Evolutionary conservation across 2,329 filamentous ascomycete genomes (phyloP), one percentile per base, ranked within the genome.

Genomic region (Fusarium agapanthi): DNA sequence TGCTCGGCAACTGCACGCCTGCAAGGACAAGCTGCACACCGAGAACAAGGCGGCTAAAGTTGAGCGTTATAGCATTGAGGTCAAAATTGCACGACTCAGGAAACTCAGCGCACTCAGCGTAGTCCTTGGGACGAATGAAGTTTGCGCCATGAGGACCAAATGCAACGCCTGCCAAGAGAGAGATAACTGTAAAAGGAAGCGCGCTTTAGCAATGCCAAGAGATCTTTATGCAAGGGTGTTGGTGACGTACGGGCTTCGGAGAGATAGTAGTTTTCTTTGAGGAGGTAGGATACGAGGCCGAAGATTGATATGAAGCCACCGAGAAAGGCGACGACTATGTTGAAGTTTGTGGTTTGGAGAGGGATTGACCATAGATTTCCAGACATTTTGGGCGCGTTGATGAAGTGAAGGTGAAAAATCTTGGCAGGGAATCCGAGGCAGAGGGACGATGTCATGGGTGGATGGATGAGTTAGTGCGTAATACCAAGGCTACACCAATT

Each of bases 221-320:
- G 60, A 56, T 28, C 18, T 28, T 44, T 15, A 18, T 61, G 35
- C 35, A 43, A 18, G 47, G 61, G 43, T 18, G 43, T 16, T 30
- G 35, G 28, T 89, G 24, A 61, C 92, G 80, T 85, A 95, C 94
- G 85, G 59, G 95, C 93, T 87, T 98, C 95, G 3, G 94, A 97
- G 2, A 98, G 87, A 80, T 97, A 97, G 79, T 93, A 95, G 65
- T 90, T 92, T 83, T 97, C 95, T 79, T 98, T 97, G 79, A 93
- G 87, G 24, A 97, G 87, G 79, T 95, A 97, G 2, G 94, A 97
- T 1, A 98, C 94, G 47, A 98, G 84, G 7, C 94, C 95, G 78
- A 97, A 98, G n/a, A 97, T 75, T 0, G 93, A 94, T 69, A 98
- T 91, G 83, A 97, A 98, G 4, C 93, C 95, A 20, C 95, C 95